These are phyloP conservation scores for Trypanosoma lewisi DNA, from an alignment of 208 protist genomes.

Conservation along the genomic window DNA sequence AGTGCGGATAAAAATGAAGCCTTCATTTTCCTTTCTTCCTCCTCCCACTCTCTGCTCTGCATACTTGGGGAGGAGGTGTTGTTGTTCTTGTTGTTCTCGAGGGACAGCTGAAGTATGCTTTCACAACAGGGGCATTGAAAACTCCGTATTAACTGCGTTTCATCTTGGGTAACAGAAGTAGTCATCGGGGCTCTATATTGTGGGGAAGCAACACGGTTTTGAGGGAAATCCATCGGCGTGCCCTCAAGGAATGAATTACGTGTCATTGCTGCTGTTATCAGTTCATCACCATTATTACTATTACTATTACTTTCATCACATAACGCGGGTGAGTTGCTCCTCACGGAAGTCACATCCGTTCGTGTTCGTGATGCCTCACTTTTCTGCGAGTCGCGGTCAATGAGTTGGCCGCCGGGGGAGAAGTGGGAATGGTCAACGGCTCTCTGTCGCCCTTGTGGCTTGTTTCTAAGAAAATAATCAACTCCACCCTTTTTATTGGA, in stretches of 20 bases:
- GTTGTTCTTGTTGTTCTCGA: background rate
- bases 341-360: background rate
- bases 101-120: background rate
- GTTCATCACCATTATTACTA: background rate
- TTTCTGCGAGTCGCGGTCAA: background rate
- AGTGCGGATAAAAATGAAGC: too few relatives aligned
- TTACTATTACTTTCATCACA: background rate
- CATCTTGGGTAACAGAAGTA: background rate
- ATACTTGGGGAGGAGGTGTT: too few relatives aligned
- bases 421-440: background rate
- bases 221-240: background rate
- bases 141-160: background rate
- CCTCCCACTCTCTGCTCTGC: too few relatives aligned
- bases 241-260: background rate
- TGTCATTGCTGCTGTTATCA: background rate
- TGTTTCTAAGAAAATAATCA: conserved; percentile 20
- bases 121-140: conserved; percentile 10
- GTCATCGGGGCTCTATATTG: background rate
- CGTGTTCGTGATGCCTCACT: background rate
- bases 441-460: background rate
- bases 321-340: background rate
- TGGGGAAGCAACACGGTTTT: background rate
- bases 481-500: background rate
- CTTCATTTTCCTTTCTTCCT: too few relatives aligned
- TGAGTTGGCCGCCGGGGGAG: background rate